These are phyloP conservation scores for Thalassiosira profunda DNA, from an alignment of 108 stramenopile species.

Conservation along the genomic window DNA sequence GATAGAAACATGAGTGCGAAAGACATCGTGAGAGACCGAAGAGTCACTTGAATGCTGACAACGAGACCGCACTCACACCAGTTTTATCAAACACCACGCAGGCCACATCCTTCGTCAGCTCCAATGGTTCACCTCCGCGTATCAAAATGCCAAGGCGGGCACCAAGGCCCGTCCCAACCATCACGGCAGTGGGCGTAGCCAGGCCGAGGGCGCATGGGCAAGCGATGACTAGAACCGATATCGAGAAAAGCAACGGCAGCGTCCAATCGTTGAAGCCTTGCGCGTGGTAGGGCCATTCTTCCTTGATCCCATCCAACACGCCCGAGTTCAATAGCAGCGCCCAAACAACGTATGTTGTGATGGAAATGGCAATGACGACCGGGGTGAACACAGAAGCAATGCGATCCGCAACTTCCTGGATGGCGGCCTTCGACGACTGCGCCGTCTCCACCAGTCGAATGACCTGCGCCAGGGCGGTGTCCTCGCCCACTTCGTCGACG, in stretches of 20 bases:
- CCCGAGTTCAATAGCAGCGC: conserved; percentile 46
- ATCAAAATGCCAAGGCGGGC: conserved; percentile 87
- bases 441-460: conserved; percentile 83
- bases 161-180: conserved; percentile 90
- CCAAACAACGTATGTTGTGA: conserved; percentile 74
- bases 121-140: conserved; percentile 91
- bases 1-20: no score
- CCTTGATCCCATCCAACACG: conserved; percentile 45
- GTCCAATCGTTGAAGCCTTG: conserved; percentile 65
- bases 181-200: conserved; percentile 92
- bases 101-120: conserved; percentile 60
- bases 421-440: conserved; percentile 79
- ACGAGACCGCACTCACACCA: conserved; percentile 66
- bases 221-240: conserved; percentile 87
- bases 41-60: no score
- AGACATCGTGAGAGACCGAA: no score
- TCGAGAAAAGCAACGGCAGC: conserved; percentile 81
- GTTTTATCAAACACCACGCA: conserved; percentile 94
- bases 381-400: conserved; percentile 78
- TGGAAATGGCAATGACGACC: conserved; percentile 60
- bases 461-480: conserved; percentile 76
- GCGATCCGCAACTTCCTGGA: conserved; percentile 86
- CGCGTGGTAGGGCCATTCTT: conserved; percentile 55
- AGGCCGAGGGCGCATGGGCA: conserved; percentile 96
- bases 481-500: conserved; percentile 58